Evolutionary conservation across 2,329 filamentous ascomycete genomes (phyloP), one percentile per base, ranked within the genome.

Genomic region (Paraconiothyrium sp.): DNA sequence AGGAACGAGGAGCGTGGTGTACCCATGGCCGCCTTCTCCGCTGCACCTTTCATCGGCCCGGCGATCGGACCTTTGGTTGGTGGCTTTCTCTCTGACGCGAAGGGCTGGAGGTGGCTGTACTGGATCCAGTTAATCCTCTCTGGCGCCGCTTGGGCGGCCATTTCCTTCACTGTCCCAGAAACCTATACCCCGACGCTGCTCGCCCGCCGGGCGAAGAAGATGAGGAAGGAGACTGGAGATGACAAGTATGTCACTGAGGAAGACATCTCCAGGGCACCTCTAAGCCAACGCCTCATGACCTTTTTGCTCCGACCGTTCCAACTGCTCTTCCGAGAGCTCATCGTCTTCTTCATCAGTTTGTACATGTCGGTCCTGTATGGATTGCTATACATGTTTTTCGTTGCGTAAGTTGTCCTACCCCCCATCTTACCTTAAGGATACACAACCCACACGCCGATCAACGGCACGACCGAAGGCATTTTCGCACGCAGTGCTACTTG

Each of bases 301-400:
- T 94, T 95, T 84, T 82, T 97, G 43, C 74, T 95, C 65, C 88
- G 93, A 4, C 93, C 93, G 1, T 92, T 97, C 81, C 92, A 95
- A 81, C 87, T 97, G 1, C 86, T 97, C 37, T 94, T 95, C 78
- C 81, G 86, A 63, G 93, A 97, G 78, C 88, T 91, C 43, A 97
- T 97, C 72, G 92, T 97, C 52, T 87, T 97, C 67, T 87, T 95
- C 71, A 90, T 97, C 70, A 88, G 89, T 0, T 67, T 96, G 1
- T 97, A 96, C 83, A 96, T 95, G 92, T 90, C 88, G 2, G 91
- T 95, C 1, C 84, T 94, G 13, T 92, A 92, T 76, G 89, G 89
- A 10, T 80, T 92, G 4, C 81, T 91, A 16, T 92, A 92, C 83
- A 91, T 92, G 89, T 91, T 90, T 81, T 91, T 91, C 80, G 82